Evolutionary conservation across 2,329 filamentous ascomycete species (phyloP).

Genomic region (Scedosporium dehoogii): DNA sequence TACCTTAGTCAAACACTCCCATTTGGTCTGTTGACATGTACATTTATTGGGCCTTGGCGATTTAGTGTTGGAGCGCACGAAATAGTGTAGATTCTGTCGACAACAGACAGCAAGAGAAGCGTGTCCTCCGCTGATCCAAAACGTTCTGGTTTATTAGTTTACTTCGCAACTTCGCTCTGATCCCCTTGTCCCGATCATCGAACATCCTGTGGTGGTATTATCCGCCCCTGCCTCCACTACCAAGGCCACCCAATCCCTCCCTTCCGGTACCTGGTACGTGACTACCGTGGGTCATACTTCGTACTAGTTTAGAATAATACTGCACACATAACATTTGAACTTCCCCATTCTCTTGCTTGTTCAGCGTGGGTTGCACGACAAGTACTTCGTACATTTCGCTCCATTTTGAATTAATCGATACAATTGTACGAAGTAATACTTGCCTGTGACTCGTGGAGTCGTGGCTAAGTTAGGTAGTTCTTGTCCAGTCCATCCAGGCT

Average conservation of each 20-base stretch:
- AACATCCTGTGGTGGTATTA: neutral
- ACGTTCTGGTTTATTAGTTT: neutral
- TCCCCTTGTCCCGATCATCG: neutral
- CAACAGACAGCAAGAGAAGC: neutral
- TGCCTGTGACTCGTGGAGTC: too few species aligned
- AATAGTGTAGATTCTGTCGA: too few species aligned
- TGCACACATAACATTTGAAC: too few species aligned
- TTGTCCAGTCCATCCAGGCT: neutral
- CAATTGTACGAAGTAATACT: too few species aligned
- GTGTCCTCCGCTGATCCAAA: neutral
- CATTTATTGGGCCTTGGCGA: neutral
- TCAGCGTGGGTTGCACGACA: too few species aligned
- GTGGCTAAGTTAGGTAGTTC: too few species aligned
- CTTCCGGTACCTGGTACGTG: neutral
- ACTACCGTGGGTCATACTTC: too few species aligned
- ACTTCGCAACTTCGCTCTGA: neutral
- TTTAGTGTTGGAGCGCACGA: too few species aligned
- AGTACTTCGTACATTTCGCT: too few species aligned
- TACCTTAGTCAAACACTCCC: neutral
- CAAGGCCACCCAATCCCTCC: neutral
- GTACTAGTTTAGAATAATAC: too few species aligned
- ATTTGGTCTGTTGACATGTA: neutral
- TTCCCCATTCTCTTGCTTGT: too few species aligned
- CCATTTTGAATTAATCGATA: too few species aligned
- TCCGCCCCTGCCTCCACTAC: neutral